Conservation (phyloP, 345 rosid genomes). For the Lepidium africanum region DNA sequence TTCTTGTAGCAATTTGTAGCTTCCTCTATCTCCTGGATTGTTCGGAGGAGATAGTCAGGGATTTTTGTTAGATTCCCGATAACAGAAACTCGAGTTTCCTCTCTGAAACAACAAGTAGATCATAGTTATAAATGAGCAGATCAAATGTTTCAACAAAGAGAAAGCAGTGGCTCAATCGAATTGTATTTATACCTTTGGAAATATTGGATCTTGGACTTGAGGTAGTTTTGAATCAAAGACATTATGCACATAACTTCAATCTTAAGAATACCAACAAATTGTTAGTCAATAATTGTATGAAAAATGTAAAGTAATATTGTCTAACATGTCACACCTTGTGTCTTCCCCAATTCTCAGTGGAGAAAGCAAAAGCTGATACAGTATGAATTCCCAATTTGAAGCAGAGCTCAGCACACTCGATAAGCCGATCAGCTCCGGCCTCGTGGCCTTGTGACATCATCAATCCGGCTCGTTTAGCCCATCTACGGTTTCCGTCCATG, state of each 20-base stretch:
- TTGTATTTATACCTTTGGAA: conserved; percentile 32
- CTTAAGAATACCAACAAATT: conserved; percentile 21
- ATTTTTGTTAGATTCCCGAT: conserved; percentile 56
- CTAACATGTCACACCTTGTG: conserved; percentile 34
- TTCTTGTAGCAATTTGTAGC: conserved; percentile 33
- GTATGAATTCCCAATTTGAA: conserved; percentile 45
- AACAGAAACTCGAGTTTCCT: conserved; percentile 39
- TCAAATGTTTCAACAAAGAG: background rate
- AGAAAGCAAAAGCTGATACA: conserved; percentile 73
- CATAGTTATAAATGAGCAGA: background rate
- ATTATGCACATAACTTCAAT: conserved; percentile 50
- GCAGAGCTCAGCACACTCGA: conserved; percentile 36
- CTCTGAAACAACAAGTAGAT: conserved; percentile 20
- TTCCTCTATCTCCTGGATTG: conserved; percentile 37
- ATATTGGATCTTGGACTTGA: conserved; percentile 30
- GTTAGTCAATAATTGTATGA: background rate
- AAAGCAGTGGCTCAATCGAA: background rate
- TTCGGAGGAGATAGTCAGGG: conserved; percentile 28
- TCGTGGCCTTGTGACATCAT: conserved; percentile 47
- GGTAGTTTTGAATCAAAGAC: conserved; percentile 42
- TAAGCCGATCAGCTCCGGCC: conserved; percentile 48
- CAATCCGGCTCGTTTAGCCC: conserved; percentile 53
- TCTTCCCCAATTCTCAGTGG: conserved; percentile 65
- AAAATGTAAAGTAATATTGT: background rate
- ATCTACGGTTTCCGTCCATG: conserved; percentile 75